Conservation (phyloP, 2,329 filamentous ascomycete genomes). For the Ilyonectria mors-panacis region DNA sequence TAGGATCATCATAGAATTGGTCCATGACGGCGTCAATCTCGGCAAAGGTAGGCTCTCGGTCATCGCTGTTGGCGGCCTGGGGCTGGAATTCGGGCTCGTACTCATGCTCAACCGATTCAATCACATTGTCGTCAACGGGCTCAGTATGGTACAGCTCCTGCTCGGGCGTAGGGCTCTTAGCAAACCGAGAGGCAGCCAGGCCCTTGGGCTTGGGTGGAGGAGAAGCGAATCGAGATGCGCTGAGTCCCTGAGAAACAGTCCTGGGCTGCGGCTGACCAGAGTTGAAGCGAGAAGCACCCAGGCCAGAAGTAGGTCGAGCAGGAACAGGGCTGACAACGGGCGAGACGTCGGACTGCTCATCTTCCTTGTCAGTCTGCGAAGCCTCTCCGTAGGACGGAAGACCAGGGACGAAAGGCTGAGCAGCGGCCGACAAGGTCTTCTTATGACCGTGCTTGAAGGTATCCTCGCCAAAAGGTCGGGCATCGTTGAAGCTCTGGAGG, state of each 20-base stretch:
- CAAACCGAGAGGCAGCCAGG: constrained; percentile 62
- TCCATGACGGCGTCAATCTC: constrained; percentile 96
- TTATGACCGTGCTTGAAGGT: constrained; percentile 60
- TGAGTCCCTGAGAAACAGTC: constrained; percentile 53
- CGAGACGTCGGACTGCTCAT: constrained; percentile 43
- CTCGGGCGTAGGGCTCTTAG: constrained; percentile 54
- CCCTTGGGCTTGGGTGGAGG: constrained; percentile 60
- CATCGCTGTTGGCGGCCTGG: constrained; percentile 36
- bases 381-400: constrained; percentile 49
- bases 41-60: constrained; percentile 73
- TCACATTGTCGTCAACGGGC: constrained; percentile 46
- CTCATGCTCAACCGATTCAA: constrained; percentile 51
- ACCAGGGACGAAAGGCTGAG: constrained; percentile 76
- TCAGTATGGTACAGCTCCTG: constrained; percentile 44
- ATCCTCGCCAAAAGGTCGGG: constrained; percentile 64
- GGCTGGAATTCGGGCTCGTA: constrained; percentile 32
- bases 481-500: constrained; percentile 66
- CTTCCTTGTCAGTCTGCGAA: constrained; percentile 38
- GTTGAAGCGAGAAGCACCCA: constrained; percentile 41
- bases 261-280: constrained; percentile 49
- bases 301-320: constrained; percentile 39
- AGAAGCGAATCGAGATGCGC: constrained; percentile 65
- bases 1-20: constrained; percentile 81
- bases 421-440: constrained; percentile 75
- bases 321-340: constrained; percentile 39